Evolutionary conservation across 345 rosid species (phyloP).

Genomic region (Eutrema japonicum): DNA sequence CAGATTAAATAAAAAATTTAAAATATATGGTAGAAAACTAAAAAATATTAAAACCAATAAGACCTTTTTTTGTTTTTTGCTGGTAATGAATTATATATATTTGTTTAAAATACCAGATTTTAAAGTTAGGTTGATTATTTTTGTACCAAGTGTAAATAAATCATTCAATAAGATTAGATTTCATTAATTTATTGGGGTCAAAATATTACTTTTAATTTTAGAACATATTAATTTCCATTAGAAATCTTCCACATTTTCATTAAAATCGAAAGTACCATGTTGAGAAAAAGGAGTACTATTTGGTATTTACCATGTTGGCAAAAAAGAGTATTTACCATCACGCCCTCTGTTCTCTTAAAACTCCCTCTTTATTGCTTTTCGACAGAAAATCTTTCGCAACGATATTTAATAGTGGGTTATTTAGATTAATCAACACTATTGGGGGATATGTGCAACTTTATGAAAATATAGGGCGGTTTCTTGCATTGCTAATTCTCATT

Average conservation of each 20-base stretch:
- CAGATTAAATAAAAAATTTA: background rate
- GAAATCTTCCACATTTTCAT: background rate
- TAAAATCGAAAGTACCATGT: background rate
- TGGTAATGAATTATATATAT: background rate
- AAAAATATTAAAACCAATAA: background rate
- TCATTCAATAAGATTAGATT: background rate
- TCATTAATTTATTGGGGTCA: background rate
- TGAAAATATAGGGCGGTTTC: slow-evolving; percentile 11
- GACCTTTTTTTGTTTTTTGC: background rate
- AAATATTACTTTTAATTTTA: background rate
- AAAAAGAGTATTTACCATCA: background rate
- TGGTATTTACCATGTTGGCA: background rate
- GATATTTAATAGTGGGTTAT: background rate
- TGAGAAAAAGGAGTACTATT: no score
- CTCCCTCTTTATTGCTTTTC: background rate
- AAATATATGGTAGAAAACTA: background rate
- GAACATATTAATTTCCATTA: background rate
- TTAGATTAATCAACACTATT: background rate
- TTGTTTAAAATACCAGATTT: background rate
- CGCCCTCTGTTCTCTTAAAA: background rate
- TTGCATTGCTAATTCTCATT: slow-evolving; percentile 9
- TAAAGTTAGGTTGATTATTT: background rate
- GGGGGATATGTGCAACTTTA: slow-evolving; percentile 12
- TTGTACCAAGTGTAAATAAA: background rate
- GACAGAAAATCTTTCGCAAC: slow-evolving; percentile 3